Conservation (phyloP, 768 basidiomycete species). For the Pisolithus microcarpus region DNA sequence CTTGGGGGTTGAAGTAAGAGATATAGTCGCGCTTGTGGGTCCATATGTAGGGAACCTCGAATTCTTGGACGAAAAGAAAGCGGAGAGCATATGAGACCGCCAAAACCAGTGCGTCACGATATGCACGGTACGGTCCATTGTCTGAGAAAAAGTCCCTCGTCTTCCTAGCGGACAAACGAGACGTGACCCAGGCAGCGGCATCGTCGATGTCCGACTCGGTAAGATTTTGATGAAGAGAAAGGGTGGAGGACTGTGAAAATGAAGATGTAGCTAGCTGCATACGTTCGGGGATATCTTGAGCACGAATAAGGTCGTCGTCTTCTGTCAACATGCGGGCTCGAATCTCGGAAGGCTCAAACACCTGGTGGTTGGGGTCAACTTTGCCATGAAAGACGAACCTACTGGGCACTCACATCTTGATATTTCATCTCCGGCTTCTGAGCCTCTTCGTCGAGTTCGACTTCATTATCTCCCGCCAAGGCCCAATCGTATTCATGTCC, state of each 20-base stretch:
- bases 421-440: conserved; percentile 74
- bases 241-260: conserved; percentile 56
- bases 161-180: conserved; percentile 64
- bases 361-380: conserved; percentile 39
- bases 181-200: conserved; percentile 85
- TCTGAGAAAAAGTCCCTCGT: conserved; percentile 66
- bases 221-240: conserved; percentile 56
- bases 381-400: background rate
- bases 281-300: conserved; percentile 87
- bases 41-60: conserved; percentile 95
- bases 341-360: conserved; percentile 98
- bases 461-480: conserved; percentile 69
- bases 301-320: conserved; percentile 88
- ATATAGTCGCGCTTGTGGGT: conserved; percentile 90
- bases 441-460: conserved; percentile 40
- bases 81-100: conserved; percentile 76
- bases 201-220: conserved; percentile 67
- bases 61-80: conserved; percentile 79
- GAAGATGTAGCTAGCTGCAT: conserved; percentile 89
- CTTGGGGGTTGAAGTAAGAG: conserved; percentile 66
- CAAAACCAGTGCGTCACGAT: conserved; percentile 61
- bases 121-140: conserved; percentile 50
- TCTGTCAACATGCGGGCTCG: conserved; percentile 82
- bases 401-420: conserved; percentile 54
- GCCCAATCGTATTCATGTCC: conserved; percentile 97